phyloP scores from a whole-genome alignment of 2,329 filamentous ascomycete species.

The Fulvia fulva region DNA sequence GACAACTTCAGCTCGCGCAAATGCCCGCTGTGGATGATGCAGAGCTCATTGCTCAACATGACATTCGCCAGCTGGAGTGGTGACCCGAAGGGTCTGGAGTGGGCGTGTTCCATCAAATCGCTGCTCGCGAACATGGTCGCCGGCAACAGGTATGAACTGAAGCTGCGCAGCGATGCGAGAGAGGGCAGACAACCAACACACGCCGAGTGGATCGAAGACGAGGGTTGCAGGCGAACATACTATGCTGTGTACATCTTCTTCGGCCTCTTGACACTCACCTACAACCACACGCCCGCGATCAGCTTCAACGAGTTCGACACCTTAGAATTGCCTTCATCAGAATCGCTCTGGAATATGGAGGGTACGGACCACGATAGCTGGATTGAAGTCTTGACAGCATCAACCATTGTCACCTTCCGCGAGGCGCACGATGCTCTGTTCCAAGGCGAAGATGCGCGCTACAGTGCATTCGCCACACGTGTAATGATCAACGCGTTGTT shows the following conservation, averaged over 20 bases:
- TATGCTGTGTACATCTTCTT: conserved; percentile 99
- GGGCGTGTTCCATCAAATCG: conserved; percentile 98
- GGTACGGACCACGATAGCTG: conserved; percentile 74
- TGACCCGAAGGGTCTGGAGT: conserved; percentile 93
- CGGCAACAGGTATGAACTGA: conserved; percentile 92
- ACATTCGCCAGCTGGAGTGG: conserved; percentile 99
- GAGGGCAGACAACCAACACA: conserved; percentile 71
- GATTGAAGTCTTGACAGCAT: conserved; percentile 70
- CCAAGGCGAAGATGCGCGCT: conserved; percentile 83
- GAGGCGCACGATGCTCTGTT: conserved; percentile 94
- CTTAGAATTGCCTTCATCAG: conserved; percentile 84
- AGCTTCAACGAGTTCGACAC: conserved; percentile 98
- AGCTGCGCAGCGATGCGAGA: conserved; percentile 84
- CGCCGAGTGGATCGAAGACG: conserved; percentile 92
- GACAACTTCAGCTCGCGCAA: conserved; percentile 98
- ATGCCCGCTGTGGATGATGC: conserved; percentile 97
- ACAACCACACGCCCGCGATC: conserved; percentile 97
- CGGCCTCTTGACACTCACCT: conserved; percentile 86
- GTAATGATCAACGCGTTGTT: conserved; percentile 99
- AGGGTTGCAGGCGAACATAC: conserved; percentile 93
- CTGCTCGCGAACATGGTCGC: conserved; percentile 97
- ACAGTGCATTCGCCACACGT: conserved; percentile 93
- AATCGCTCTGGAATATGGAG: conserved; percentile 89
- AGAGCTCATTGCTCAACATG: conserved; percentile 95
- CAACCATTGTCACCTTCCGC: conserved; percentile 78